phyloP scores from a whole-genome alignment of 2,329 filamentous ascomycete genomes.

The Botrytis deweyae region DNA sequence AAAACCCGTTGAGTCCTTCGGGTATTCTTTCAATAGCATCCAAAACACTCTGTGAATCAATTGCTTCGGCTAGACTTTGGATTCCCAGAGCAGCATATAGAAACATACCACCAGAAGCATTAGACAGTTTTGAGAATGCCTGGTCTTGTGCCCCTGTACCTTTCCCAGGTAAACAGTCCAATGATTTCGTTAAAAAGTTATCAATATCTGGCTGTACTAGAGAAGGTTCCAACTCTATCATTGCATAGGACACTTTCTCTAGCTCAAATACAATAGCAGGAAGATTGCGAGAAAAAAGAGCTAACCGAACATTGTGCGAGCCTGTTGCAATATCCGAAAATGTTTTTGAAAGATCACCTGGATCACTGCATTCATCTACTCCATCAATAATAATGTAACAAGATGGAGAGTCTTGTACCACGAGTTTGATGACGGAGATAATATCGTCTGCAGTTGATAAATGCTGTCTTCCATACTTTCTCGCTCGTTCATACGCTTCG shows the following conservation, averaged over 20 bases:
- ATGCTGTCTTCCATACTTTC: conserved; percentile 19
- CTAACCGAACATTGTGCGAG: background rate
- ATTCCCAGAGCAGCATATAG: conserved; percentile 13
- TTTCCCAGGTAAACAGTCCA: background rate
- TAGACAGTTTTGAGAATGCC: conserved; percentile 14
- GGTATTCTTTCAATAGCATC: conserved; percentile 17
- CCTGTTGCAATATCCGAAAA: background rate
- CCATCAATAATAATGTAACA: conserved; percentile 17
- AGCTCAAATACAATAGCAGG: background rate
- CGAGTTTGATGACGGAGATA: background rate
- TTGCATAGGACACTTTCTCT: background rate
- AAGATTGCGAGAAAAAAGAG: conserved; percentile 14
- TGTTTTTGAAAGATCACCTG: background rate
- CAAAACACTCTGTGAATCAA: conserved; percentile 9
- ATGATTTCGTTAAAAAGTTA: conserved; percentile 6
- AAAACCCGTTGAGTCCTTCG: conserved; percentile 10
- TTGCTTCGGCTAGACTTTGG: conserved; percentile 12
- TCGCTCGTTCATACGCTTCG: conserved; percentile 8
- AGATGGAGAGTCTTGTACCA: background rate
- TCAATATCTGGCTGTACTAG: conserved; percentile 17
- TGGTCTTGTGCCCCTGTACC: conserved; percentile 4
- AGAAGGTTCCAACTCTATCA: conserved; percentile 3
- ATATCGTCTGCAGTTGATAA: conserved; percentile 12
- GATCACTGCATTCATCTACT: conserved; percentile 15
- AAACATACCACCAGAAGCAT: conserved; percentile 16